Percentiles rank a stretch among this genome's conserved stretches.
Conservation (phyloP, 2,329 filamentous ascomycete genomes). For the Parascedosporium putredinis region DNA sequence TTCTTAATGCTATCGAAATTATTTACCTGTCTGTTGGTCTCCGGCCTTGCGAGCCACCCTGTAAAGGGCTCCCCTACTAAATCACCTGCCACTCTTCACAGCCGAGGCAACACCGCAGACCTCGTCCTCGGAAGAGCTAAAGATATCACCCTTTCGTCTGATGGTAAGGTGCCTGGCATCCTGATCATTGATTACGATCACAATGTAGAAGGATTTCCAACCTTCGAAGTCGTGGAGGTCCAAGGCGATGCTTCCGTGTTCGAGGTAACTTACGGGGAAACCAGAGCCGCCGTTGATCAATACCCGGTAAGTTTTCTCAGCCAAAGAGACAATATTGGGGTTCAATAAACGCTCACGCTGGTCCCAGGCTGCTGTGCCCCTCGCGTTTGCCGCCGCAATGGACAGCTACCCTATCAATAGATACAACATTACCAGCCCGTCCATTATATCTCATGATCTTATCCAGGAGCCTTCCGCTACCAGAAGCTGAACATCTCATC, state of each 20-base stretch:
- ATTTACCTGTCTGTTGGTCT: too few relatives aligned
- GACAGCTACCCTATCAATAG: constrained; percentile 24
- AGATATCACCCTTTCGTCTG: too few relatives aligned
- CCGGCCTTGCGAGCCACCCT: too few relatives aligned
- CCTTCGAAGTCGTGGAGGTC: neutral
- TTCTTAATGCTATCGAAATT: too few relatives aligned
- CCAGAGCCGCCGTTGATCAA: neutral
- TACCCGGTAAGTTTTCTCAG: neutral
- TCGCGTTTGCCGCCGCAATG: constrained; percentile 24
- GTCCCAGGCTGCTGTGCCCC: constrained; percentile 19
- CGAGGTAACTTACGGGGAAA: neutral
- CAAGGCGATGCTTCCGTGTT: neutral
- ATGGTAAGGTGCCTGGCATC: too few relatives aligned
- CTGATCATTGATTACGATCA: constrained; percentile 36
- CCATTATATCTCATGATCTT: constrained; percentile 19
- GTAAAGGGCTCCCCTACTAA: too few relatives aligned
- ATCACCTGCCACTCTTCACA: too few relatives aligned
- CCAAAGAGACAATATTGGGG: neutral
- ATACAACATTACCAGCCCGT: constrained; percentile 20
- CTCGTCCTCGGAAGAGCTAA: too few relatives aligned
- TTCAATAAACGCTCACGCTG: neutral
- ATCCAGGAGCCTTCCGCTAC: constrained; percentile 26
- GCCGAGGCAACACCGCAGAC: too few relatives aligned
- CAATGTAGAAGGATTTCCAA: neutral
- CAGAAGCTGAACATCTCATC: constrained; percentile 25